phyloP scores from a whole-genome alignment of 2,329 filamentous ascomycete genomes.

The Trichoderma semiorbis region DNA sequence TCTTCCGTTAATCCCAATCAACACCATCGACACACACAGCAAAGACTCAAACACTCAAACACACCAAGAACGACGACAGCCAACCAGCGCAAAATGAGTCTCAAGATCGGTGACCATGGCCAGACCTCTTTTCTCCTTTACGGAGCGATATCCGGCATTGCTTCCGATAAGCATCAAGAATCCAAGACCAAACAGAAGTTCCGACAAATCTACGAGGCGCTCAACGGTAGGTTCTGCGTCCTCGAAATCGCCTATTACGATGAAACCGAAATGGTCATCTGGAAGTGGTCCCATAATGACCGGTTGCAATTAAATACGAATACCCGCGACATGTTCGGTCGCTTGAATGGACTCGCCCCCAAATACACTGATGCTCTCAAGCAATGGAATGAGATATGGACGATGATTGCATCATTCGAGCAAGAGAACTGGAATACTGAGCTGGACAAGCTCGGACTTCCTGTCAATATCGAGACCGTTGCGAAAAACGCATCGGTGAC shows the following conservation, averaged over 20 bases:
- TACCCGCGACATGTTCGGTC: background rate
- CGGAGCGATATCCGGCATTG: background rate
- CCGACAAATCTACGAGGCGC: background rate
- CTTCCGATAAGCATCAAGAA: background rate
- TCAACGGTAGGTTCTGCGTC: background rate
- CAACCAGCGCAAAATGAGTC: background rate
- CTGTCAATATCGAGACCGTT: background rate
- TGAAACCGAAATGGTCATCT: background rate
- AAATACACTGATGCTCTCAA: background rate
- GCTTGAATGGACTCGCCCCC: background rate
- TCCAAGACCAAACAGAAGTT: background rate
- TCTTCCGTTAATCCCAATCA: background rate
- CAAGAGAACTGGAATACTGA: background rate
- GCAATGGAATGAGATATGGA: background rate
- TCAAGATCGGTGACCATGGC: background rate
- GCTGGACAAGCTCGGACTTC: background rate
- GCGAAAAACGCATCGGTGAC: background rate
- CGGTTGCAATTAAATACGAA: background rate
- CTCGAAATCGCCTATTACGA: background rate
- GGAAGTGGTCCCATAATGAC: background rate
- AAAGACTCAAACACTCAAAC: background rate
- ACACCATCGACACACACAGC: background rate
- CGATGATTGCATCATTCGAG: background rate
- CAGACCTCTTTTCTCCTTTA: background rate
- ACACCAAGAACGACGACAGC: background rate